phyloP scores from a whole-genome alignment of 805 yeast species.

The Dipodascus albidus region DNA sequence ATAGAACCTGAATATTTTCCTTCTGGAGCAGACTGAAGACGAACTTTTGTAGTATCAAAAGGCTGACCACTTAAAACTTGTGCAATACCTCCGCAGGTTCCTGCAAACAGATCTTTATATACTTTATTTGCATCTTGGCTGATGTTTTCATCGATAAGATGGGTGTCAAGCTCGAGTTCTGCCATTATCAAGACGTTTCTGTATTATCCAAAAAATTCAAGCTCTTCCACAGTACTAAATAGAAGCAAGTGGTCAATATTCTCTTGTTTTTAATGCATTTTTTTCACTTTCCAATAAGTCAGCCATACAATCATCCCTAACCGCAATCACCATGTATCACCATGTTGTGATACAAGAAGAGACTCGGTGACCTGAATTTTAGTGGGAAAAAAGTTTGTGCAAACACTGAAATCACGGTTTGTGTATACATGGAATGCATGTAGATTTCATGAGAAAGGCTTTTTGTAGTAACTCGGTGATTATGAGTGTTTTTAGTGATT shows the following conservation, averaged over 20 bases:
- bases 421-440: too few relatives aligned
- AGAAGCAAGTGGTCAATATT: not conserved
- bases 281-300: not conserved
- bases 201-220: too few relatives aligned
- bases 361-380: too few relatives aligned
- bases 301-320: not conserved
- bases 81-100: conserved; percentile 91
- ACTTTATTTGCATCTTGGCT: conserved; percentile 25
- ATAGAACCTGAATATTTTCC: conserved; percentile 63
- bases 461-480: too few relatives aligned
- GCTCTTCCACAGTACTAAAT: not conserved
- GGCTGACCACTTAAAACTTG: conserved; percentile 96
- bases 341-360: too few relatives aligned
- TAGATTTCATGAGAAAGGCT: too few relatives aligned
- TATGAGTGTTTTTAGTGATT: too few relatives aligned
- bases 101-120: conserved; percentile 72
- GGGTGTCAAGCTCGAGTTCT: not conserved
- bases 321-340: not conserved
- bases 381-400: too few relatives aligned
- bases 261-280: not conserved
- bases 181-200: not conserved
- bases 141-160: not conserved
- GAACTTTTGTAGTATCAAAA: conserved; percentile 87
- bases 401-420: not conserved
- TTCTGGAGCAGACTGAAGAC: conserved; percentile 77